These are phyloP conservation scores for Plasmopara viticola DNA, from an alignment of 352 stramenopile species.

Conservation along the genomic window DNA sequence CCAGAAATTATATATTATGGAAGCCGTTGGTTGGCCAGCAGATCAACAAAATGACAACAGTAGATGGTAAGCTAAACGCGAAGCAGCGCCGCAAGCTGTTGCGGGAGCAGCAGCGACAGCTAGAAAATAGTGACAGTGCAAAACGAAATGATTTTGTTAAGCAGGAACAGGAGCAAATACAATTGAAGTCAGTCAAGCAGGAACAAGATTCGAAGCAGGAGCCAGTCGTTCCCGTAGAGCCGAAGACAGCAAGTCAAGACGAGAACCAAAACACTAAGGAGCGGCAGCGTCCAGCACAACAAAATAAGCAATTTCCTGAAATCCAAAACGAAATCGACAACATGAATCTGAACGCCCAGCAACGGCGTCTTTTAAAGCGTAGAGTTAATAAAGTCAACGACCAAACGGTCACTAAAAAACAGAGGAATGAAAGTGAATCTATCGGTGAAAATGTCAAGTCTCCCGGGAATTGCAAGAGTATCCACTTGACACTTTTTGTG, in stretches of 20 bases:
- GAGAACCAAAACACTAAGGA: conserved; percentile 20
- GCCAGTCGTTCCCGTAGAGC: neutral
- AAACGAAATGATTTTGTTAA: conserved; percentile 2
- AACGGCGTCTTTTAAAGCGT: conserved; percentile 48
- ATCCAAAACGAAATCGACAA: conserved; percentile 1
- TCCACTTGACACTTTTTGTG: conserved; percentile 83
- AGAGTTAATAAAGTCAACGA: conserved; percentile 32
- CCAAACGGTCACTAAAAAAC: conserved; percentile 12
- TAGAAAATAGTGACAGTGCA: neutral
- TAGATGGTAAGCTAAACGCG: conserved; percentile 40
- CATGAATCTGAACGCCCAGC: conserved; percentile 38
- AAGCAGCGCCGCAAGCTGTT: conserved; percentile 74
- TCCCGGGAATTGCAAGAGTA: conserved; percentile 39
- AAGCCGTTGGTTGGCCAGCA: too few species aligned
- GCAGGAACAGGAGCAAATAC: conserved; percentile 3
- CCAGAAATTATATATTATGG: too few species aligned
- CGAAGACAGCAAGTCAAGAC: neutral
- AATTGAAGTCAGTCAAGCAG: too few species aligned
- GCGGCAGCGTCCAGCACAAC: conserved; percentile 22
- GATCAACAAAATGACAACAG: too few species aligned
- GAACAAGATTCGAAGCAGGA: too few species aligned
- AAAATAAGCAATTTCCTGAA: conserved; percentile 6
- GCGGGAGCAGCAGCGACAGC: conserved; percentile 42
- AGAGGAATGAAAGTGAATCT: conserved; percentile 17
- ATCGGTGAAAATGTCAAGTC: conserved; percentile 18